Percentiles rank a stretch among this genome's conserved stretches.
Evolutionary conservation across 345 rosid genomes (phyloP).

Genomic region (Melaleuca quinquenervia): DNA sequence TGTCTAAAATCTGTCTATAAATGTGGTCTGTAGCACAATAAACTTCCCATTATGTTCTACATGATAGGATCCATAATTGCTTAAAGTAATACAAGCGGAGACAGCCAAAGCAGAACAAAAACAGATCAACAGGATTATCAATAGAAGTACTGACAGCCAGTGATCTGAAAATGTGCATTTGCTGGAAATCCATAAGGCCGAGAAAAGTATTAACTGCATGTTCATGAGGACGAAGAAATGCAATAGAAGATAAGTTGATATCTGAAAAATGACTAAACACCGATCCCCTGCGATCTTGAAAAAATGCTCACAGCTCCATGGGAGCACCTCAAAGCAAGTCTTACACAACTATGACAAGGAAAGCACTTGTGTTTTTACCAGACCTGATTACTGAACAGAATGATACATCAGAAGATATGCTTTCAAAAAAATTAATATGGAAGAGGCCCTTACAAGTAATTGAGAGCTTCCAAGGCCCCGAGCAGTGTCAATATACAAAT

Average conservation of each 20-base stretch:
- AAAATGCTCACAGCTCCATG: not conserved
- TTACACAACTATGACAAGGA: not conserved
- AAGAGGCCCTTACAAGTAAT: constrained; percentile 45
- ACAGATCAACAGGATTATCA: not conserved
- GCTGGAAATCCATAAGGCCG: not conserved
- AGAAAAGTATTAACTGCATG: not conserved
- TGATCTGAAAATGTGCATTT: not conserved
- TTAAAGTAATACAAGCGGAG: not conserved
- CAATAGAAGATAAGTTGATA: not conserved
- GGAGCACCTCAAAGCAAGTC: not conserved
- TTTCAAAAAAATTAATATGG: not conserved
- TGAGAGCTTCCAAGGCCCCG: constrained; percentile 56
- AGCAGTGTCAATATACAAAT: constrained; percentile 85
- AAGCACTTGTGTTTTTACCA: not conserved
- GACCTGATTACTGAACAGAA: not conserved
- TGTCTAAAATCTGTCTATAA: not conserved
- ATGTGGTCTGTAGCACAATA: not conserved
- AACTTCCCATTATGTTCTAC: not conserved
- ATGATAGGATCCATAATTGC: not conserved
- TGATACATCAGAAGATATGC: not conserved
- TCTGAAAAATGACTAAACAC: not conserved
- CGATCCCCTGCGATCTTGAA: not conserved
- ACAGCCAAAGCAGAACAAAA: not conserved
- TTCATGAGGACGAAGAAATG: not conserved
- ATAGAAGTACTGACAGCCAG: not conserved